Evolutionary conservation across 371 early-diverging fungal genomes (phyloP), one percentile per base, ranked within the genome.

Genomic region (Choanephora cucurbitarum): DNA sequence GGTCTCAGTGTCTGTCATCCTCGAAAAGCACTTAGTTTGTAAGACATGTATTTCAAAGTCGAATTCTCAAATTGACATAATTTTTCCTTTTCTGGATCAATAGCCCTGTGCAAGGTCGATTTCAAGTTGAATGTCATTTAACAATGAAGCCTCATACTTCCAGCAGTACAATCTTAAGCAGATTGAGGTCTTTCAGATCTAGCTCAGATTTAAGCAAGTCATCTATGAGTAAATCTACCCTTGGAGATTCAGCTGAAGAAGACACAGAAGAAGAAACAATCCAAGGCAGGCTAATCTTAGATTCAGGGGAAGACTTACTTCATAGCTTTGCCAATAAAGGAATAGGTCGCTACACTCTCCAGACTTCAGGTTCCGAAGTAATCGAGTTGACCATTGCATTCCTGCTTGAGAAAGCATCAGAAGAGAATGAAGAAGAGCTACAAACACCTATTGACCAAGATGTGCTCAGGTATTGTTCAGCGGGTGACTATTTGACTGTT

Each of bases 401-500:
- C 24, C 56, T 57, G 57, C 28, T 57, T 19, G 54, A 54, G 33
- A 28, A 28, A 7, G 10, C 37, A 11, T 11, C 14, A 24, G 57
- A 60, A 44, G 57, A 43, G 33, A 14, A 43, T 24, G 33, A 23
- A n/a, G 24, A 15, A 24, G 23, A 41, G 9, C 1, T 34, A 14
- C n/a, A 22, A n/a, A 45, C 50, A 4, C 55, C 49, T 39, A 62
- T 56, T 37, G 61, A 61, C 23, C 39, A 56, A n/a, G 52, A 62
- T 32, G 34, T 56, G 5, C 34, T 47, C 23, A 45, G 24, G 0
- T 62, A 55, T 39, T 73, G 68, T 31, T 23, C 41, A 51, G 41
- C 49, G 5, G 70, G 73, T 1, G 73, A 70, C 21, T 67, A 70
- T 46, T 39, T 70, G 19, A 73, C 70, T 14, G 59, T 73, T 42